Percentiles rank a stretch among this genome's conserved stretches.
phyloP scores from a whole-genome alignment of 257 asterid genomes.

The Penstemon eatonii region DNA sequence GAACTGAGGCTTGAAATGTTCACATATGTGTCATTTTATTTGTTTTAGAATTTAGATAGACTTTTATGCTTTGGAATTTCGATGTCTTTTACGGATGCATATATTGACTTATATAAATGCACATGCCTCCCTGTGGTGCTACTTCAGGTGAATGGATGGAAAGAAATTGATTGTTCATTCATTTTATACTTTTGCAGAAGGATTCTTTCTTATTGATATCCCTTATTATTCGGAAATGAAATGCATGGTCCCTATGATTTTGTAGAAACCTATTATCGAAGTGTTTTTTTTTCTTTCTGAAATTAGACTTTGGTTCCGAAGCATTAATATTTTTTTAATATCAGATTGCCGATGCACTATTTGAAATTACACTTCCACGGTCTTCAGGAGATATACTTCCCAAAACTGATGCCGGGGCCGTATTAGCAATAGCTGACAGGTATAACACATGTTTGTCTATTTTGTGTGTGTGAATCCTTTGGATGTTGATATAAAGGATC shows the following conservation, averaged over 20 bases:
- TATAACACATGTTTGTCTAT: conserved; percentile 26
- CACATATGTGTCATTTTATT: background rate
- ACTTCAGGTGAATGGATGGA: conserved; percentile 5
- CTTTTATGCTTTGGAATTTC: conserved; percentile 14
- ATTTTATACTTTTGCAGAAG: conserved; percentile 17
- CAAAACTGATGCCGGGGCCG: conserved; percentile 77
- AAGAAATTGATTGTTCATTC: conserved; percentile 3
- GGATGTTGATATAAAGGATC: conserved; percentile 9
- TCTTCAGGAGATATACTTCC: conserved; percentile 90
- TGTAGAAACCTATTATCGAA: background rate
- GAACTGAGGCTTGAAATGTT: conserved; percentile 10
- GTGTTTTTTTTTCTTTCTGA: conserved; percentile 6
- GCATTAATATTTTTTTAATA: conserved; percentile 18
- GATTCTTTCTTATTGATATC: conserved; percentile 4
- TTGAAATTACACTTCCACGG: conserved; percentile 89
- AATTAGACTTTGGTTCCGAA: conserved; percentile 22
- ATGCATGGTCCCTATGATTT: conserved; percentile 18
- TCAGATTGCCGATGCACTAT: conserved; percentile 86
- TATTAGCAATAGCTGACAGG: conserved; percentile 91
- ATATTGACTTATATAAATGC: conserved; percentile 15
- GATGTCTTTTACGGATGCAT: conserved; percentile 18
- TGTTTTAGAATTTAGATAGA: background rate
- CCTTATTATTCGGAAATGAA: conserved; percentile 15
- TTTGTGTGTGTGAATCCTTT: conserved; percentile 12
- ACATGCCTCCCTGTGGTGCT: conserved; percentile 3